Conservation (phyloP, 371 early-diverging fungal genomes). For the Parasitella parasitica region DNA sequence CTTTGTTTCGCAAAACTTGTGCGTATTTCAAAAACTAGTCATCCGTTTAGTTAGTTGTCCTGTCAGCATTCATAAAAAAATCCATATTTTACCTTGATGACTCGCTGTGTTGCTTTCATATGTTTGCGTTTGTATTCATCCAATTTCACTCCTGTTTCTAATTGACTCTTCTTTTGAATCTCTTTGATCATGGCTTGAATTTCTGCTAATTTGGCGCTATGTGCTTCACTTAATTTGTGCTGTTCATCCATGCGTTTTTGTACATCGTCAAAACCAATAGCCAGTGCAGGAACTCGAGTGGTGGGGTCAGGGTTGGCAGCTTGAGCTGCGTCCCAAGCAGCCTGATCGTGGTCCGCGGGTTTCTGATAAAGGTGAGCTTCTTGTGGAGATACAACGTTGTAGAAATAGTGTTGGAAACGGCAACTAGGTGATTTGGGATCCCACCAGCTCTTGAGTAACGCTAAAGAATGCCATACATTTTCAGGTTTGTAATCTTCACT, state of each 20-base stretch:
- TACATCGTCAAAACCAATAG: constrained; percentile 82
- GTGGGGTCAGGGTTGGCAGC: constrained; percentile 81
- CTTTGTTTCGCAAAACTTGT: constrained; percentile 79
- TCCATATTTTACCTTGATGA: constrained; percentile 52
- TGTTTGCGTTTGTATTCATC: constrained; percentile 75
- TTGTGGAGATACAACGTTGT: constrained; percentile 81
- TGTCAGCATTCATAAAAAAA: neutral
- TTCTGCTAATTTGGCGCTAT: constrained; percentile 58
- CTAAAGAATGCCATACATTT: constrained; percentile 57
- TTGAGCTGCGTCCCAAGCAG: constrained; percentile 82
- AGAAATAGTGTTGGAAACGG: constrained; percentile 88
- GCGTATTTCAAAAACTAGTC: constrained; percentile 77
- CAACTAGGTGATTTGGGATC: constrained; percentile 78
- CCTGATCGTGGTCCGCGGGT: constrained; percentile 71
- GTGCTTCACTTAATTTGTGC: constrained; percentile 47
- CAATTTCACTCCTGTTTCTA: constrained; percentile 62
- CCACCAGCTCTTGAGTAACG: constrained; percentile 73
- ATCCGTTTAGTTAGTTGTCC: neutral
- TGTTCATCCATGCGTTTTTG: constrained; percentile 77
- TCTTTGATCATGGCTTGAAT: constrained; percentile 64
- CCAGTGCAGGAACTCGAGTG: constrained; percentile 84
- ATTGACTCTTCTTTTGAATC: constrained; percentile 60
- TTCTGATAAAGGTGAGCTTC: constrained; percentile 77
- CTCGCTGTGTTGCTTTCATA: constrained; percentile 74
- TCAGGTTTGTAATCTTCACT: constrained; percentile 31